phyloP scores from a whole-genome alignment of 768 basidiomycete species.

The Suillus spraguei region DNA sequence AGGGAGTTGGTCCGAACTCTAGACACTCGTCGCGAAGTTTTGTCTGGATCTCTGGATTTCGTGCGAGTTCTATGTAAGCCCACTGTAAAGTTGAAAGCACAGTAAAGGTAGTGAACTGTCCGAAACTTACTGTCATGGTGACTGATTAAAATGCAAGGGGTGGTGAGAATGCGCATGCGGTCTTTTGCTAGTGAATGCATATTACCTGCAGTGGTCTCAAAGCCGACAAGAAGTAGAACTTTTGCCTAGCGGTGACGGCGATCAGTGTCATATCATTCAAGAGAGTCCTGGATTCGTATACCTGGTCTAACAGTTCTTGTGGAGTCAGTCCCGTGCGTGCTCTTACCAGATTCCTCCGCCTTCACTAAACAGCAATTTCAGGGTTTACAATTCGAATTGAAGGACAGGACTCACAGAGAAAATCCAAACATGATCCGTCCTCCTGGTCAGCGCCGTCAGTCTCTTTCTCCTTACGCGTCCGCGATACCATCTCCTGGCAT shows the following conservation, averaged over 20 bases:
- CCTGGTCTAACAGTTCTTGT: not conserved
- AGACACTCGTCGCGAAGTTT: slow-evolving; percentile 31
- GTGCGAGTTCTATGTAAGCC: slow-evolving; percentile 32
- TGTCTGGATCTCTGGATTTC: slow-evolving; percentile 28
- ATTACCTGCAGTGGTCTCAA: slow-evolving; percentile 29
- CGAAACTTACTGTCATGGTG: slow-evolving; percentile 14
- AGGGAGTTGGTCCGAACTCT: slow-evolving; percentile 31
- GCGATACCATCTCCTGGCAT: slow-evolving; percentile 34
- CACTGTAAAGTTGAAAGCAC: slow-evolving; percentile 27
- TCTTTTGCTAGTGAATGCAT: not conserved
- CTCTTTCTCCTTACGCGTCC: slow-evolving; percentile 35
- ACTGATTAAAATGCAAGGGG: not conserved
- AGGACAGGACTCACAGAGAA: not conserved
- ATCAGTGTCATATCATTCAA: not conserved
- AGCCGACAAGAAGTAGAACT: slow-evolving; percentile 18
- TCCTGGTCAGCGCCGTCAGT: slow-evolving; percentile 22
- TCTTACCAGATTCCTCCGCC: not conserved
- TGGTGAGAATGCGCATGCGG: not conserved
- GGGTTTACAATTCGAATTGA: not conserved
- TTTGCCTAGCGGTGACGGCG: slow-evolving; percentile 9
- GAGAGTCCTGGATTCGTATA: not conserved
- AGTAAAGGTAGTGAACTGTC: not conserved
- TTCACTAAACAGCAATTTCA: not conserved
- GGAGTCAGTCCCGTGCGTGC: not conserved
- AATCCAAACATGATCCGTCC: not conserved